A percentile compares a stretch with the other conserved stretches of the same genome.
phyloP scores from a whole-genome alignment of 176 grass and related monocot genomes.

The Aegilops bicornis region DNA sequence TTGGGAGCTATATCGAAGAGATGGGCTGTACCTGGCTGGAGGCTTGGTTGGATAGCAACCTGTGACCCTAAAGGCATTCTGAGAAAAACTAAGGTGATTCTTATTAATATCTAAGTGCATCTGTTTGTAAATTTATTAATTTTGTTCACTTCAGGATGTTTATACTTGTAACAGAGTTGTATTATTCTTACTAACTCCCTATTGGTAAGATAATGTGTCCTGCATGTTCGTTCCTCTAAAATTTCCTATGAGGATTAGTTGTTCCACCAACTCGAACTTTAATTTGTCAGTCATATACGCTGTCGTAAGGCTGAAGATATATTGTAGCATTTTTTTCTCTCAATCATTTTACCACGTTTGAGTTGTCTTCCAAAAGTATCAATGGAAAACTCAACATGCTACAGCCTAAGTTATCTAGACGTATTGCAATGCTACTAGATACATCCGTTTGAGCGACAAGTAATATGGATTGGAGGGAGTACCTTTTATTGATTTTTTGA shows the following conservation, averaged over 20 bases:
- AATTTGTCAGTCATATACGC: not conserved
- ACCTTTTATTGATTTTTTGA: not conserved
- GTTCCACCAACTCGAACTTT: not conserved
- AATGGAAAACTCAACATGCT: not conserved
- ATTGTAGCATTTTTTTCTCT: not conserved
- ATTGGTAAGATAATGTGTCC: not conserved
- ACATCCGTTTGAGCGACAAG: no score
- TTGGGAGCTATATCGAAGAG: slow-evolving; percentile 77
- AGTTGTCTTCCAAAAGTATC: not conserved
- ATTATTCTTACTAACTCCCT: not conserved
- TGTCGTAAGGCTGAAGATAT: not conserved
- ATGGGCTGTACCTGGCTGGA: slow-evolving; percentile 78
- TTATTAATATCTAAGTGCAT: not conserved
- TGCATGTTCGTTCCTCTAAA: not conserved
- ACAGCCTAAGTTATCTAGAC: not conserved
- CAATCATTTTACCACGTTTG: not conserved
- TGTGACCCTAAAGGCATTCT: slow-evolving; percentile 68
- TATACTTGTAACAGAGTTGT: not conserved
- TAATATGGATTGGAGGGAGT: no score
- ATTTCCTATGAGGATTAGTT: not conserved
- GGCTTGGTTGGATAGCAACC: slow-evolving; percentile 68
- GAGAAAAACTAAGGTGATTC: slow-evolving; percentile 56
- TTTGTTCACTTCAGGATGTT: slow-evolving; percentile 7
- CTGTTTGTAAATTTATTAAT: not conserved
- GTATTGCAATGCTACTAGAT: no score